phyloP scores from a whole-genome alignment of 2,329 filamentous ascomycete genomes.

The Pseudocercospora musae region DNA sequence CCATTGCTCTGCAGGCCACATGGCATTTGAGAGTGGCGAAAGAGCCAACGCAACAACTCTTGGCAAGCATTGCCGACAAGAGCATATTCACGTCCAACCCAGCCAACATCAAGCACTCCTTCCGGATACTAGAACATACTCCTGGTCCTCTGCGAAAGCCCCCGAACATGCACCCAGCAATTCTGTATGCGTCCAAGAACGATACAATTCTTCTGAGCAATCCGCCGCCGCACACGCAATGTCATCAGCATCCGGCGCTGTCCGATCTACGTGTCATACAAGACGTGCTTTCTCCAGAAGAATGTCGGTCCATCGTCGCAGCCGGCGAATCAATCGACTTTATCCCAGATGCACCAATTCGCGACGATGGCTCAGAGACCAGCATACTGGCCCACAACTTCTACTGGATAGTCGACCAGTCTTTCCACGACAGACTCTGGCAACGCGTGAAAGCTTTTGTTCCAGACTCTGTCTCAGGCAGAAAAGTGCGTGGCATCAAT shows the following conservation, averaged over 20 bases:
- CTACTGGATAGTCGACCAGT: conserved; percentile 66
- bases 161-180: conserved; percentile 63
- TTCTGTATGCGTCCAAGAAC: conserved; percentile 60
- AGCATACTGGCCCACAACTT: conserved; percentile 70
- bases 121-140: conserved; percentile 61
- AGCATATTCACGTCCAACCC: conserved; percentile 49
- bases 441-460: conserved; percentile 57
- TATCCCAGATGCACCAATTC: conserved; percentile 64
- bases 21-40: conserved; percentile 57
- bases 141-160: conserved; percentile 61
- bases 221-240: conserved; percentile 47
- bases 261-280: conserved; percentile 60
- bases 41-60: conserved; percentile 44
- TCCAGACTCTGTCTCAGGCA: conserved; percentile 54
- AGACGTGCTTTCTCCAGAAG: conserved; percentile 57
- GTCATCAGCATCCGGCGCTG: conserved; percentile 60
- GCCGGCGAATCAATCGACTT: conserved; percentile 65
- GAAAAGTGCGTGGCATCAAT: conserved; percentile 61
- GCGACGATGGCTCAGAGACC: conserved; percentile 59
- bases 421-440: conserved; percentile 64
- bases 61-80: conserved; percentile 58
- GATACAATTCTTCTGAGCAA: conserved; percentile 53
- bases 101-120: conserved; percentile 38
- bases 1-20: conserved; percentile 57
- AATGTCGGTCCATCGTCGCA: conserved; percentile 65